A percentile compares a stretch with the other conserved stretches of the same genome.
These are phyloP conservation scores for Pichiaceae sp. DNA, from an alignment of 1,139 yeast species.

Conservation along the genomic window DNA sequence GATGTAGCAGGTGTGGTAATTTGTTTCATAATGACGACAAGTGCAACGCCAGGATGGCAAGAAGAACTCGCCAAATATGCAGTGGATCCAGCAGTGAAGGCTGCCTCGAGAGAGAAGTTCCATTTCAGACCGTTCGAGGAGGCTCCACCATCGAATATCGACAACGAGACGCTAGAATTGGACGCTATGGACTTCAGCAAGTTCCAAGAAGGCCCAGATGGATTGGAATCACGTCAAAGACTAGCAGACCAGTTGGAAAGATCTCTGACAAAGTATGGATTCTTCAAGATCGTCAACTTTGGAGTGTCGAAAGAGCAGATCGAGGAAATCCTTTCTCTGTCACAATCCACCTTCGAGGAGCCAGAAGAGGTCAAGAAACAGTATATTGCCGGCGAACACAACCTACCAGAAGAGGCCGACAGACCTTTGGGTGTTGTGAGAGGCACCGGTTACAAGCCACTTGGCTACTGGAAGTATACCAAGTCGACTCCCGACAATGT, in stretches of 20 bases:
- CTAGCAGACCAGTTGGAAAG: conserved; percentile 29
- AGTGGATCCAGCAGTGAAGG: conserved; percentile 2
- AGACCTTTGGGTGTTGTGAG: conserved; percentile 33
- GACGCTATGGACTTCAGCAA: conserved; percentile 29
- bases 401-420: conserved; percentile 19
- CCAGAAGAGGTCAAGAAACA: conserved; percentile 34
- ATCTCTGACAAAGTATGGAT: conserved; percentile 36
- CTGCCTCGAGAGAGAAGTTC: conserved; percentile 9
- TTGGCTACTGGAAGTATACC: conserved; percentile 36
- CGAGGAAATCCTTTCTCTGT: conserved; percentile 28
- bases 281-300: conserved; percentile 33
- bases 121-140: conserved; percentile 11
- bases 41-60: too few relatives aligned
- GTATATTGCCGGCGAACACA: conserved; percentile 32
- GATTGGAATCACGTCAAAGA: conserved; percentile 19
- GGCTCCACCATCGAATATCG: conserved; percentile 21
- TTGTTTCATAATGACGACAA: too few relatives aligned
- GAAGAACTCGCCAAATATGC: neutral
- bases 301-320: conserved; percentile 27
- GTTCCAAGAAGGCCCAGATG: conserved; percentile 28
- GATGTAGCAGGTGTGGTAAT: too few relatives aligned
- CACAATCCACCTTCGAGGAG: conserved; percentile 28
- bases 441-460: conserved; percentile 40
- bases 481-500: conserved; percentile 36
- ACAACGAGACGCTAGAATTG: conserved; percentile 27